Evolutionary conservation across 2,329 filamentous ascomycete genomes (phyloP).

Genomic region (Claviceps maximensis): DNA sequence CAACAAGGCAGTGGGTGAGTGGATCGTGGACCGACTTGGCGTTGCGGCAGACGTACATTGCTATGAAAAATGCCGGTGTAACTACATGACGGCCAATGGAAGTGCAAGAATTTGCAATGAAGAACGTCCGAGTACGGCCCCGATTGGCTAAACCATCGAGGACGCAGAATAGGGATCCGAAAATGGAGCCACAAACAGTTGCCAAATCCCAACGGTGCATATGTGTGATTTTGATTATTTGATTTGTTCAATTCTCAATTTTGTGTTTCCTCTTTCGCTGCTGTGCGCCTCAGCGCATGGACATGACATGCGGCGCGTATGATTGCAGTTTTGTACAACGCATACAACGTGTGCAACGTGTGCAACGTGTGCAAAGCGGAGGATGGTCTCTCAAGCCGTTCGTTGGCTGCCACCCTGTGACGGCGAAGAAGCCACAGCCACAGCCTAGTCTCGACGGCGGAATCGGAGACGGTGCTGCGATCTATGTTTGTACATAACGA

Average conservation of each 20-base stretch:
- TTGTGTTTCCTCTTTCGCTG: not conserved
- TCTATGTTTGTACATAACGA: not conserved
- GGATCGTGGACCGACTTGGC: constrained; percentile 4
- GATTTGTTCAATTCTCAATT: not conserved
- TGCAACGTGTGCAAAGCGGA: not conserved
- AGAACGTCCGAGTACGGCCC: constrained; percentile 1
- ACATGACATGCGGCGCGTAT: not conserved
- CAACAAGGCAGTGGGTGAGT: constrained; percentile 4
- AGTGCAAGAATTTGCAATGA: not conserved
- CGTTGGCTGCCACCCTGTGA: not conserved
- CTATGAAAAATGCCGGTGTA: not conserved
- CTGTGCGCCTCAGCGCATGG: not conserved
- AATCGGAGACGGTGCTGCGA: not conserved
- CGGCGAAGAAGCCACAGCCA: not conserved
- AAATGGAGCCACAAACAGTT: not conserved
- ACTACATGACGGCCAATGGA: not conserved
- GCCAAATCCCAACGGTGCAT: not conserved
- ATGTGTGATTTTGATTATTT: not conserved
- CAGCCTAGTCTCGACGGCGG: not conserved
- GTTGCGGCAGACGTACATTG: not conserved
- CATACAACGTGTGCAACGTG: too few species aligned
- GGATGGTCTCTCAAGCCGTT: not conserved
- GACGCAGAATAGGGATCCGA: not conserved
- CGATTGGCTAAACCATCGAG: not conserved
- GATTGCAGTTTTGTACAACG: not conserved